Evolutionary conservation across 805 yeast genomes (phyloP), one percentile per base, ranked within the genome.

Genomic region (Metschnikowia arizonensis): DNA sequence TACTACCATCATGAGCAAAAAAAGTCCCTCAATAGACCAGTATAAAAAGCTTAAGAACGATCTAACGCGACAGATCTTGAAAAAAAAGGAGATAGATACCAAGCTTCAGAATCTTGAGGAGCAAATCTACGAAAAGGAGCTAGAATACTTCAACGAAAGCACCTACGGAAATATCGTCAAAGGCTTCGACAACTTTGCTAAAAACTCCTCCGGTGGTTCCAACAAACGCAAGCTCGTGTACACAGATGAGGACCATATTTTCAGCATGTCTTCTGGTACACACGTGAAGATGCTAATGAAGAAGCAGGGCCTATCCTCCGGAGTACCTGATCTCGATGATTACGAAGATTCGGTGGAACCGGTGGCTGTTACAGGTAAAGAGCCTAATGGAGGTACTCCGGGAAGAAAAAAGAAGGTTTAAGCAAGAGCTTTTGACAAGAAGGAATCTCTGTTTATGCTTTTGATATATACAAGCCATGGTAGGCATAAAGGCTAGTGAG

Each of bases 181-280:
- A 51, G 98, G 98, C 1, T 90, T 89, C 57, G 97, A 90, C 40
- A 84, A 80, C 55, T 85, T 86, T 58, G 73, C 83, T 40, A 85
- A 84, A 53, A 64, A 56, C 26, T 52, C 56, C 18, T 50, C 61
- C 25, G 62, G 67, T 2, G 58, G 68, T 21, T 56, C 73, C n/a
- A 60, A 57, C 45, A 72, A 69, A 64, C 73, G 76, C 58, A 72
- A 79, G 64, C 67, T 77, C 48, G 60, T 73, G 42, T 76, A 77
- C 66, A 70, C 81, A 0, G 91, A 86, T 50, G 85, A 83, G 29
- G 97, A 88, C 57, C 79, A 95, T 39, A 78, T 88, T 3, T 88
- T 88, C 64, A 82, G 90, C 29, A 66, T 85, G 59, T 82, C 91
- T 50, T 81, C 89, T 7, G 79, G 84, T 0, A 77, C 82, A 10